A percentile compares a stretch with the other conserved stretches of the same genome.
Evolutionary conservation across 2,329 filamentous ascomycete species (phyloP).

Genomic region (Alternaria rosae): DNA sequence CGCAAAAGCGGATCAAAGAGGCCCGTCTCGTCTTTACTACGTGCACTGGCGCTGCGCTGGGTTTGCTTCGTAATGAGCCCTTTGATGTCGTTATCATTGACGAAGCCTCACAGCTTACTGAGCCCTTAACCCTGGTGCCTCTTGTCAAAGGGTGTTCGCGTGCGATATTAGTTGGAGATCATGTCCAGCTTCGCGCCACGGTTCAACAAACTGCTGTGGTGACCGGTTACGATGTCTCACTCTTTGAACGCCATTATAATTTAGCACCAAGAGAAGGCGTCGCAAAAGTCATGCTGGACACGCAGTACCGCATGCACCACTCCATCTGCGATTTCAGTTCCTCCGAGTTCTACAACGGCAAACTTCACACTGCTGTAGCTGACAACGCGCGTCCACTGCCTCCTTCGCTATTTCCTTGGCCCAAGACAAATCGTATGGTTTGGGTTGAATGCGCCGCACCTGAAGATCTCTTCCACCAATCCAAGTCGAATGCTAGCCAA

Average conservation of each 20-base stretch:
- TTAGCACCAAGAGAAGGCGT: conserved; percentile 18
- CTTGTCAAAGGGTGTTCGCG: conserved; percentile 54
- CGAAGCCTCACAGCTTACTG: conserved; percentile 58
- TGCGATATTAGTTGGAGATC: conserved; percentile 56
- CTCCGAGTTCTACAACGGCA: conserved; percentile 51
- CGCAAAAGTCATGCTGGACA: conserved; percentile 54
- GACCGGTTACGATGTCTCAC: conserved; percentile 52
- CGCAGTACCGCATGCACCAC: conserved; percentile 56
- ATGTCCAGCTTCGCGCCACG: conserved; percentile 57
- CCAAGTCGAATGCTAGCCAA: conserved; percentile 53
- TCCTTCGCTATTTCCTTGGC: conserved; percentile 32
- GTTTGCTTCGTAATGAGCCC: conserved; percentile 49
- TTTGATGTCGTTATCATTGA: conserved; percentile 56
- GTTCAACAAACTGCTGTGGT: conserved; percentile 48
- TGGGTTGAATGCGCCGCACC: conserved; percentile 49
- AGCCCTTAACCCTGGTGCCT: conserved; percentile 40
- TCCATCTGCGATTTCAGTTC: conserved; percentile 53
- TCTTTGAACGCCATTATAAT: conserved; percentile 55
- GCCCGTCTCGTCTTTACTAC: conserved; percentile 56
- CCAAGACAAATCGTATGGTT: conserved; percentile 31
- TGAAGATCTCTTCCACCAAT: conserved; percentile 51
- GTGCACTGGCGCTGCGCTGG: conserved; percentile 54
- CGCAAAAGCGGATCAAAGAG: conserved; percentile 48
- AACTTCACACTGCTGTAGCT: conserved; percentile 46
- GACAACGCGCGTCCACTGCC: conserved; percentile 29